phyloP scores from a whole-genome alignment of 176 grass and related monocot genomes.

The Carex pumila region DNA sequence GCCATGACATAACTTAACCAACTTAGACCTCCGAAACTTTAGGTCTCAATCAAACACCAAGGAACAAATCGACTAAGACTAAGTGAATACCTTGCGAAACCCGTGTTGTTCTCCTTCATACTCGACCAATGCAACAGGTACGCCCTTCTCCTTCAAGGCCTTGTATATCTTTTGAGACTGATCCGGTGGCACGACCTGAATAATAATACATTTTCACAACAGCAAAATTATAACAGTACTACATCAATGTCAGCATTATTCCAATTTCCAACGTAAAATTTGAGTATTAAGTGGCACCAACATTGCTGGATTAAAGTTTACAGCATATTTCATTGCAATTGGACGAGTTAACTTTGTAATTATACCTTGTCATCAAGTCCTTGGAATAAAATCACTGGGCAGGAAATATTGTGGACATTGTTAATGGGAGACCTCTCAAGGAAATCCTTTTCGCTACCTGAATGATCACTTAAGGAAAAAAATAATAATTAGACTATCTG shows the following conservation, averaged over 20 bases:
- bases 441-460: slow-evolving; percentile 42
- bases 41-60: too few relatives aligned
- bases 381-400: slow-evolving; percentile 70
- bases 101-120: slow-evolving; percentile 48
- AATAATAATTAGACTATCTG: slow-evolving; percentile 4
- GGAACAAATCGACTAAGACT: background rate
- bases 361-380: slow-evolving; percentile 65
- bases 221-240: background rate
- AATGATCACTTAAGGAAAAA: slow-evolving; percentile 16
- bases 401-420: slow-evolving; percentile 49
- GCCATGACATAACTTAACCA: too few relatives aligned
- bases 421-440: slow-evolving; percentile 61
- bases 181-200: slow-evolving; percentile 35
- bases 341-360: background rate
- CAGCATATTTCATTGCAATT: background rate
- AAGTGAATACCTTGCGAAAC: slow-evolving; percentile 35
- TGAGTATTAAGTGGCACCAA: background rate
- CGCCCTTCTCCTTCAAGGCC: slow-evolving; percentile 34
- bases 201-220: background rate
- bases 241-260: background rate
- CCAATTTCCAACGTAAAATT: background rate
- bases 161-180: slow-evolving; percentile 38
- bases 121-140: slow-evolving; percentile 45
- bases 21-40: too few relatives aligned
- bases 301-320: background rate